Evolutionary conservation across 257 asterid genomes (phyloP), one percentile per base, ranked within the genome.

Genomic region (Solanum bulbocastanum): DNA sequence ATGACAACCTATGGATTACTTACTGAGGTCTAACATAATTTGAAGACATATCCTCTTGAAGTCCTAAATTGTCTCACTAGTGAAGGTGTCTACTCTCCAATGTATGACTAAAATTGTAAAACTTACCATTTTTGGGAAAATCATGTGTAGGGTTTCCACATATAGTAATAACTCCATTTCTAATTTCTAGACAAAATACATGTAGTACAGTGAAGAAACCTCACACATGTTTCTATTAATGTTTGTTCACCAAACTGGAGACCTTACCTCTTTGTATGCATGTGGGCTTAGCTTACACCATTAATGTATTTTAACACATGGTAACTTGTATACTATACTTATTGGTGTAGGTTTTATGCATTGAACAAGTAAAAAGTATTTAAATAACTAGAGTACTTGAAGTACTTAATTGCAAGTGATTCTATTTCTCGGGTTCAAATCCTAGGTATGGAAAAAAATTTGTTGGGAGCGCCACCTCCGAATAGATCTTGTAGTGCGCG

Each of bases 161-260:
- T 39, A 84, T 14, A 83, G 74, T 18, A 13, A 15, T 84, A 14
- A 27, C 5, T 58, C 22, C 25, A 46, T 83, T 69, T 62, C 69
- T 49, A 36, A 33, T 68, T 46, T 74, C 65, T 39, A 74, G 73
- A 81, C 87, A 42, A 46, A 44, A 30, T 33, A 82, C 40, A 15
- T 58, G 79, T 33, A 22, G 44, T 40, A 65, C 69, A 42, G 42
- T 62, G 86, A 60, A 74, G 86, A 58, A 84, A 84, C 82, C 62
- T 78, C 36, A 49, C 18, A 36, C 62, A 78, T 12, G 0, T 58
- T 65, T 12, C 58, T 75, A 81, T 16, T 73, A 68, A 60, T 27
- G 36, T 30, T 62, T 88, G 90, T 81, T 87, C 27, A 73, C 91
- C 84, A 30, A 37, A 86, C 23, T 18, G 87, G 90, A 89, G 89